Evolutionary conservation across 768 basidiomycete genomes (phyloP).

Genomic region (Holtermannia corniformis): DNA sequence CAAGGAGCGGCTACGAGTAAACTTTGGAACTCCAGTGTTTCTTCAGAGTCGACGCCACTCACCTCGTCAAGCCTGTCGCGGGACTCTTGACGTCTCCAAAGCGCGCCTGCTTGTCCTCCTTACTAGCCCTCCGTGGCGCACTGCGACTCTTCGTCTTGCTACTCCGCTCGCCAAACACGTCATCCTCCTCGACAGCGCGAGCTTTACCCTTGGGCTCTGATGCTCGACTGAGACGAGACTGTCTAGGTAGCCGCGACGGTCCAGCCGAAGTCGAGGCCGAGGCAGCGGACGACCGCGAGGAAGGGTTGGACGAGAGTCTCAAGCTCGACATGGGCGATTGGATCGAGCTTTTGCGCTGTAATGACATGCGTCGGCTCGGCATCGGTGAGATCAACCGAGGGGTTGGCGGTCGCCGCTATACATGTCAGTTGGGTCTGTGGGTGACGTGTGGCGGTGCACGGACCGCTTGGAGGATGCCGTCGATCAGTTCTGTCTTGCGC

Average conservation of each 20-base stretch:
- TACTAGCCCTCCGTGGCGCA: neutral
- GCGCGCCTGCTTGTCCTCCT: slow-evolving; percentile 22
- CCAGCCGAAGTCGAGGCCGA: too few species aligned
- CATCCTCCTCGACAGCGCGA: too few species aligned
- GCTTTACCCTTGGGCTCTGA: slow-evolving; percentile 8
- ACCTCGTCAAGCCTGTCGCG: slow-evolving; percentile 13
- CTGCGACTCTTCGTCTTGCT: too few species aligned
- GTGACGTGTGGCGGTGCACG: slow-evolving; percentile 6
- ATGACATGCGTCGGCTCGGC: neutral
- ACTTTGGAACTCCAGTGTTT: too few species aligned
- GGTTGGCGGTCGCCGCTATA: slow-evolving; percentile 2
- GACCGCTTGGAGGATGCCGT: slow-evolving; percentile 34
- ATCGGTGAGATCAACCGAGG: slow-evolving; percentile 7
- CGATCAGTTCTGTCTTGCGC: slow-evolving; percentile 36
- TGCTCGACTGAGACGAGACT: slow-evolving; percentile 4
- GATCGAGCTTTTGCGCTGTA: neutral
- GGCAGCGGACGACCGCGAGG: too few species aligned
- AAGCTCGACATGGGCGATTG: too few species aligned
- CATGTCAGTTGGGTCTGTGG: neutral
- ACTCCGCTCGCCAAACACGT: too few species aligned
- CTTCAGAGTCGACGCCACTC: too few species aligned
- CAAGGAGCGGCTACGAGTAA: too few species aligned
- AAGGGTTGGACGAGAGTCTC: too few species aligned
- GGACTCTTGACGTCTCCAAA: slow-evolving; percentile 34
- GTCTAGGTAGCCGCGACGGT: slow-evolving; percentile 5